Evolutionary conservation across 2,329 filamentous ascomycete species (phyloP).

Genomic region (Colletotrichum magnum): DNA sequence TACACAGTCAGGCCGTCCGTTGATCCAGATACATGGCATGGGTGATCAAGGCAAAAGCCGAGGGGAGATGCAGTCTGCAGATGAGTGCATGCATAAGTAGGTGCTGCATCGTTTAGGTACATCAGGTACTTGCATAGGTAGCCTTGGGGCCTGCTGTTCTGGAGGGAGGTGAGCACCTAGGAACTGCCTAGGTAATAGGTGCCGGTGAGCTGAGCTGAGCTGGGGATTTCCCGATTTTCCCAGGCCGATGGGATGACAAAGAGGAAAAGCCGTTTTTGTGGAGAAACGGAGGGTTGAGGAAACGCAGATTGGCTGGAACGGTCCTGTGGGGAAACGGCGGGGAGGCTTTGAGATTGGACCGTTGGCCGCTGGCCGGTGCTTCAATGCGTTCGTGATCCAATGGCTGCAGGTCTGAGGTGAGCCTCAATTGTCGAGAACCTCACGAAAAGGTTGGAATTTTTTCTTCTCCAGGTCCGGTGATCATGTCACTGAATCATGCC

Average conservation of each 20-base stretch:
- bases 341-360: constrained; percentile 18
- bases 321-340: constrained; percentile 12
- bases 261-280: constrained; percentile 7
- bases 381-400: background rate
- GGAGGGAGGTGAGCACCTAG: background rate
- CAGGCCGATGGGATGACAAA: background rate
- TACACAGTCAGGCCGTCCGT: background rate
- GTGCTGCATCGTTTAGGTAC: no score
- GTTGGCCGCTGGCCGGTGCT: background rate
- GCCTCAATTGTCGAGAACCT: background rate
- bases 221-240: background rate
- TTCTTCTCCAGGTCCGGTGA: background rate
- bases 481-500: constrained; percentile 11
- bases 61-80: constrained; percentile 13
- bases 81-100: no score
- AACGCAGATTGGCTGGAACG: constrained; percentile 2
- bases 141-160: background rate
- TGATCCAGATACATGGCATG: constrained; percentile 19
- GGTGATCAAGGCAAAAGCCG: constrained; percentile 25
- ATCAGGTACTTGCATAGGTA: constrained; percentile 1
- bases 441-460: no score
- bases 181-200: no score
- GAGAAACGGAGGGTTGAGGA: constrained; percentile 15
- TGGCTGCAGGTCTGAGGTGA: background rate
- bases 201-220: background rate